Evolutionary conservation across 108 stramenopile genomes (phyloP), one percentile per base, ranked within the genome.

Genomic region (Nitzschia sp.): DNA sequence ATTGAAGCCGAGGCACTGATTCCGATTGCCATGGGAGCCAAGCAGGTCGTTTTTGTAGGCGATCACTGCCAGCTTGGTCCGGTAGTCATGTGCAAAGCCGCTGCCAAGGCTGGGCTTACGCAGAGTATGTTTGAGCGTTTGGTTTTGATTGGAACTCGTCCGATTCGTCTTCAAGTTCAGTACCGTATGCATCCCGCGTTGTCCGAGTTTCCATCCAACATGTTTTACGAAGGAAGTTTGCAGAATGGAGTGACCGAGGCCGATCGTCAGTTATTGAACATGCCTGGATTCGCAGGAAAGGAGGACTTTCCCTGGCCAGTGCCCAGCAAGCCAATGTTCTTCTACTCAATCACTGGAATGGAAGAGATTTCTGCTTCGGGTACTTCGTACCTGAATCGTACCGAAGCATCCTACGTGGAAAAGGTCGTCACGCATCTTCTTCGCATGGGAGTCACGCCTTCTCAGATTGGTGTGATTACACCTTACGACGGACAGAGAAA

Each of bases 31-130:
- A 82, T 95, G 84, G 98, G 98, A 53, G 95, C 93, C 53, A 98
- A 98, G 76, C 98, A 98, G 77, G 90, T 98, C 33, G 93, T 98
- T 5, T 84, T 99, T 29, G 97, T 99, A n/a, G 98, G 98, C 11
- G 98, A 99, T 82, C 98, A 99, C 72, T 97, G 97, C 62, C 98
- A 99, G 79, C 78, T 99, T 24, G 97, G 97, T 18, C 98, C 98
- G 28, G 98, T 98, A 23, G 95, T 99, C 42, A 90, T 97, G 89
- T 97, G 96, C 83, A 99, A 98, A 78, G 83, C 91, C 34, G 97
- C 97, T 17, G 96, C 97, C 46, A 98, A 96, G 74, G 87, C 87
- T 15, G 98, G 98, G 11, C 79, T 99, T 42, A 97, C 91, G 23
- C 95, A 95, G 63, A 91, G 89, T 58, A 68, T 99, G 68, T 99